These are phyloP conservation scores for Drechslerella coelobrocha DNA, from an alignment of 2,329 filamentous ascomycete species.

Conservation along the genomic window DNA sequence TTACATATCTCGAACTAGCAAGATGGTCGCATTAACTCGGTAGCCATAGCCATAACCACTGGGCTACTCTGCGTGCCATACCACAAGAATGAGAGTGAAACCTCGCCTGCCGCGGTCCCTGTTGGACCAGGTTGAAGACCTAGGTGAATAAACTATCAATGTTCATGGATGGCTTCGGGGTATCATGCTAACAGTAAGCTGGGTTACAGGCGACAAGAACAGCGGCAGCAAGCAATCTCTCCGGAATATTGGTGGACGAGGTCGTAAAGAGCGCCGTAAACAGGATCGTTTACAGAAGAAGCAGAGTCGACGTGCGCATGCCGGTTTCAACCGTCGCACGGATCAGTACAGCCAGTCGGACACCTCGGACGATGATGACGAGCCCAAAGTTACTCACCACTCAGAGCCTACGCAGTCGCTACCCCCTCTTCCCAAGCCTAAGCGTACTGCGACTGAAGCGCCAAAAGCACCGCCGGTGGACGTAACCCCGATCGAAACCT, in stretches of 20 bases:
- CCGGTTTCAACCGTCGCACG: constrained; percentile 15
- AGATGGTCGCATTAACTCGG: no score
- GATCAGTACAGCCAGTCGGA: constrained; percentile 14
- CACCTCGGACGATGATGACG: constrained; percentile 11
- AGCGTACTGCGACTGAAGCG: constrained; percentile 39
- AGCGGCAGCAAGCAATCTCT: constrained; percentile 55
- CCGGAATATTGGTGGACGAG: constrained; percentile 33
- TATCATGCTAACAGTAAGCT: constrained; percentile 9
- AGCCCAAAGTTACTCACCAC: constrained; percentile 18
- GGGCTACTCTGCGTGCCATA: no score
- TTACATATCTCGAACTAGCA: no score
- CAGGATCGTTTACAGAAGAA: constrained; percentile 70
- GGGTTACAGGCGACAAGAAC: constrained; percentile 48
- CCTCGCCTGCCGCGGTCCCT: constrained; percentile 41
- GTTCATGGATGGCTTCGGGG: background rate
- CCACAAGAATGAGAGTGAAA: constrained; percentile 29
- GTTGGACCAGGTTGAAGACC: constrained; percentile 41
- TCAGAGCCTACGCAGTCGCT: constrained; percentile 27
- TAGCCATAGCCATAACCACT: no score
- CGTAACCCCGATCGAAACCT: background rate
- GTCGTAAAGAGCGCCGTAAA: constrained; percentile 72
- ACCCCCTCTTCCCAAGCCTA: constrained; percentile 51
- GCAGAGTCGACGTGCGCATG: constrained; percentile 55
- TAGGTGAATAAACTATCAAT: constrained; percentile 12
- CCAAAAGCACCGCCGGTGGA: constrained; percentile 21